Evolutionary conservation across 805 yeast species (phyloP).

Genomic region (Pichia insulana): DNA sequence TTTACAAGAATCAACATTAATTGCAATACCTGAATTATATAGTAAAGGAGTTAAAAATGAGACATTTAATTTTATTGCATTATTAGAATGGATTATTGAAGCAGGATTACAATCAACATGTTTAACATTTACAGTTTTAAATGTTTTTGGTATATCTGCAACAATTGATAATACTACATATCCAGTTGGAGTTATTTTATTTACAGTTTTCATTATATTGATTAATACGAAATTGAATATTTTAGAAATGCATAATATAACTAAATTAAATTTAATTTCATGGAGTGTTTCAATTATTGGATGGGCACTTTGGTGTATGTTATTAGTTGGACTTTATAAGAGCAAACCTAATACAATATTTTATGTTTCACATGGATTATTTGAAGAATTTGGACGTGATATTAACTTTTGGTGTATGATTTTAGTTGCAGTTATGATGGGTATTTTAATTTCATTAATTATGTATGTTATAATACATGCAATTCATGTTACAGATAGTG

Average conservation of each 20-base stretch:
- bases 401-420: conserved; percentile 81
- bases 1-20: conserved; percentile 73
- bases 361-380: conserved; percentile 63
- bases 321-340: conserved; percentile 63
- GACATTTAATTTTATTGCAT: conserved; percentile 63
- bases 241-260: conserved; percentile 70
- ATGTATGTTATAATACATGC: conserved; percentile 48
- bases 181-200: conserved; percentile 73
- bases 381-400: conserved; percentile 68
- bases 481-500: conserved; percentile 65
- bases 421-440: conserved; percentile 46
- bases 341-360: conserved; percentile 48
- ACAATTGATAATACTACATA: conserved; percentile 66
- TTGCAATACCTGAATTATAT: conserved; percentile 90
- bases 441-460: conserved; percentile 58
- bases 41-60: conserved; percentile 63
- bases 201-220: conserved; percentile 60
- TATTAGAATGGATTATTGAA: conserved; percentile 67
- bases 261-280: conserved; percentile 59
- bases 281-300: conserved; percentile 70
- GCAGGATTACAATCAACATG: conserved; percentile 69
- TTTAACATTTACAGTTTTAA: conserved; percentile 56
- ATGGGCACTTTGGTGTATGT: conserved; percentile 75
- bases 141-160: conserved; percentile 65
- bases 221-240: conserved; percentile 75